Conservation (phyloP, 192 early-diverging fungal genomes). For the Linderina pennispora region DNA sequence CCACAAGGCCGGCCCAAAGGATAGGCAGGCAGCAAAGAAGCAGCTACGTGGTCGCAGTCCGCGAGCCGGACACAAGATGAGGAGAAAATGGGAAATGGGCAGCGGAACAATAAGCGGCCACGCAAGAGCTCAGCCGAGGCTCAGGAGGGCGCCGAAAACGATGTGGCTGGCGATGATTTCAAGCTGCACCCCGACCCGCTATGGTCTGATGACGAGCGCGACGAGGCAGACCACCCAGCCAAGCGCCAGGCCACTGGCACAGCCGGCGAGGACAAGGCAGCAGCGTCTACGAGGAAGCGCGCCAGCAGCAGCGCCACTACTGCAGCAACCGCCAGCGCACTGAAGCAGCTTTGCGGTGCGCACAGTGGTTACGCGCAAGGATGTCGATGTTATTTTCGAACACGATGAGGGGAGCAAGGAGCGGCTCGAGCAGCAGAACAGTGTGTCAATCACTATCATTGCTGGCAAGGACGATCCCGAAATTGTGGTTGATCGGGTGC, state of each 20-base stretch:
- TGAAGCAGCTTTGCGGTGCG: constrained; percentile 39
- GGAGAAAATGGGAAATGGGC: too few species aligned
- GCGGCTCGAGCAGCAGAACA: constrained; percentile 14
- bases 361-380: constrained; percentile 45
- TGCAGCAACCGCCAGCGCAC: background rate
- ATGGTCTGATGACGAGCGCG: constrained; percentile 44
- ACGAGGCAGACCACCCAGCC: constrained; percentile 32
- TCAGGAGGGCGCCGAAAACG: constrained; percentile 7
- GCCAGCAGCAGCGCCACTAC: too few species aligned
- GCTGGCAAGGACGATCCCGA: constrained; percentile 45
- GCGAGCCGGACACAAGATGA: too few species aligned
- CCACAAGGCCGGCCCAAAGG: too few species aligned
- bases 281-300: constrained; percentile 12
- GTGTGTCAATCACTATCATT: constrained; percentile 17
- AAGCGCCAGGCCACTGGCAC: constrained; percentile 25
- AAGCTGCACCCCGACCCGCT: constrained; percentile 40
- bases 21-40: too few species aligned
- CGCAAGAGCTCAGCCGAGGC: constrained; percentile 11
- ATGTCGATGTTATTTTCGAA: constrained; percentile 40
- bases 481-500: constrained; percentile 44
- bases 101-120: constrained; percentile 15
- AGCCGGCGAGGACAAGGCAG: constrained; percentile 3
- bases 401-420: constrained; percentile 7
- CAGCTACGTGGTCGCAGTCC: too few species aligned
- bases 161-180: constrained; percentile 26